These are phyloP conservation scores for Persicaria tinctoria DNA, from an alignment of 148 eudicot genomes.

Conservation along the genomic window DNA sequence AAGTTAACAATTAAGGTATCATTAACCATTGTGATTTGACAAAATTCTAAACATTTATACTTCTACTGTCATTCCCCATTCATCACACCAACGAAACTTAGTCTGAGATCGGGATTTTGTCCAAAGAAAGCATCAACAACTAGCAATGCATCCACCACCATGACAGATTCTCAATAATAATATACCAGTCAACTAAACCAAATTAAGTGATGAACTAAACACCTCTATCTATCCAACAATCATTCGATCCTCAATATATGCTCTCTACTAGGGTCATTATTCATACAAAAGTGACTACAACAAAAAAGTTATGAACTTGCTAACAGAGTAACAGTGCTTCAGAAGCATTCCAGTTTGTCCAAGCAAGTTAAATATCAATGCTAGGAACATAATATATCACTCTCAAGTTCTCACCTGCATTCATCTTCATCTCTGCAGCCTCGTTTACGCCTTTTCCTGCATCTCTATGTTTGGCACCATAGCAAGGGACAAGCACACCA, in stretches of 20 bases:
- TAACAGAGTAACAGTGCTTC: not conserved
- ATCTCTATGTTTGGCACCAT: conserved; percentile 20
- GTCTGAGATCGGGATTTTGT: not conserved
- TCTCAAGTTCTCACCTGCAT: conserved; percentile 2
- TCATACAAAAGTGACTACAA: not conserved
- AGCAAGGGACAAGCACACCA: conserved; percentile 93
- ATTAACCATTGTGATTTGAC: too few relatives aligned
- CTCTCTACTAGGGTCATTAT: not conserved
- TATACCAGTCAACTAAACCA: not conserved
- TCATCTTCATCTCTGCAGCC: not conserved
- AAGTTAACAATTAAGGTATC: too few relatives aligned
- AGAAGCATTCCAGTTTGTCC: not conserved
- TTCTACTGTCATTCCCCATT: not conserved
- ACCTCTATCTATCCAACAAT: not conserved
- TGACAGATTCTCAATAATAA: too few relatives aligned
- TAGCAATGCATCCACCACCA: not conserved
- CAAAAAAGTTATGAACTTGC: not conserved
- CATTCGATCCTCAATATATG: not conserved
- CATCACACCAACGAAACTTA: not conserved
- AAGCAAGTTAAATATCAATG: not conserved
- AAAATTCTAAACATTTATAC: not conserved
- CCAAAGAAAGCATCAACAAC: not conserved
- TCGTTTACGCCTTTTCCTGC: not conserved
- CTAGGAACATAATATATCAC: not conserved
- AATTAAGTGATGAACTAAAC: not conserved